Evolutionary conservation across 2,329 filamentous ascomycete species (phyloP), one percentile per base, ranked within the genome.

Genomic region (Fusarium sp.): DNA sequence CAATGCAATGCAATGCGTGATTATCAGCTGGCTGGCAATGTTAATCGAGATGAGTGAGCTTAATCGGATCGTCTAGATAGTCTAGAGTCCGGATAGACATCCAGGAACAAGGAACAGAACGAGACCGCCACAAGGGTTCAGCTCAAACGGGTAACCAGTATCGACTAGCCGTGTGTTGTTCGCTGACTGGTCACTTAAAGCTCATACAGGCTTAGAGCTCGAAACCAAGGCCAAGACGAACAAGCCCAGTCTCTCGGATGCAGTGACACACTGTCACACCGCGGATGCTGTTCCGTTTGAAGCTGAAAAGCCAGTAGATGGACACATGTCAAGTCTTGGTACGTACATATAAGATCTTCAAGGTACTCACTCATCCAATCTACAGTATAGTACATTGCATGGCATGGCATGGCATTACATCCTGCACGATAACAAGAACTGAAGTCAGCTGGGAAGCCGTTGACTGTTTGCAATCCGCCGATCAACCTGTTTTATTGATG

Each of bases 111-210:
- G 62, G 63, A 61, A 70, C 54, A 58, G 40, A 36, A 34, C 40
- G 34, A 20, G 26, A 26, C 23, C 26, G 33, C 38, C 41, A 53
- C 53, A 56, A 51, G 62, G 38, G 53, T 59, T 62, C 62, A 67
- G 63, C 54, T 60, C 57, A 57, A 55, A 41, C 58, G 68, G 41
- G 52, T 46, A 50, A n/a, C 63, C 66, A 70, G 38, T 57, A 55
- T 55, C 57, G 42, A 49, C 20, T 50, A 63, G 72, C 57, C 72
- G 72, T 74, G 70, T 74, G 72, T 74, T 74, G 63, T 59, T 50
- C 56, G 50, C 61, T 72, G 38, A 74, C 26, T 74, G 70, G 72
- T 36, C 47, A 42, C 47, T 38, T 12, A 47, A 49, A 54, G 54
- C 34, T 45, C 31, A 51, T 38, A 38, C 52, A 62, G 46, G 15